Base-by-base conservation (phyloP, 2,329 filamentous ascomycete species). In the Aureobasidium uvarum region DNA sequence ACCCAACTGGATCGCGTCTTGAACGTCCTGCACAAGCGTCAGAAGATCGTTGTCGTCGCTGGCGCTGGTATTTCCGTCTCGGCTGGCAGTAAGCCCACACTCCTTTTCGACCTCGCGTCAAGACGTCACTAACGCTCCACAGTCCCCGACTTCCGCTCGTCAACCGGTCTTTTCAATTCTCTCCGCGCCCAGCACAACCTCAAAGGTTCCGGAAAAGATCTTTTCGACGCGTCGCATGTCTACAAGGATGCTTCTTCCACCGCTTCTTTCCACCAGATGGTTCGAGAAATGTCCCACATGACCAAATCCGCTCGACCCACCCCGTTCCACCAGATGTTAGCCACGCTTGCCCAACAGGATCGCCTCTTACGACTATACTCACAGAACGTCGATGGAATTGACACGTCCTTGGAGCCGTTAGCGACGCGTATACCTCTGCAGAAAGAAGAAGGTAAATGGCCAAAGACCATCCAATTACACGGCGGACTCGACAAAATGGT, bases 161-260 rank as follows among this genome's bases (percentile, higher is more conserved):
- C 91, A 13, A 89, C 88, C 66, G 95, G 95, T 59, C 85, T 99
- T 3, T 99, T 99, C 78, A 90, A 88, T 66, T 90, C 89, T 20
- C 83, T 96, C 31, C 89, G 91, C 69, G 89, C 86, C 68, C 89
- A 96, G 74, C 91, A 97, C 78, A 96, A 95, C 71, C 83, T 97
- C 68, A 96, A 96, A 75, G 86, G 90, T 25, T 97, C 95, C 0
- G 95, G 95, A 62, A 97, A 98, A 77, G 89, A 96, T 70, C 84
- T 99, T 0, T 99, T 99, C 74, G 95, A 99, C 79, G 95, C 95
- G 62, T 96, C 94, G 8, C 95, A 99, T 64, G 95, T 99, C 63
- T 99, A 99, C 81, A 93, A 92, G 77, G 91, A 96, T 80, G 89
- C 96, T 75, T 84, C 85, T 25, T 91, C 93, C 14, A 98, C 94